Percentiles rank a stretch among this genome's conserved stretches.
Conservation (phyloP, 345 rosid genomes). For the Aethionema arabicum region DNA sequence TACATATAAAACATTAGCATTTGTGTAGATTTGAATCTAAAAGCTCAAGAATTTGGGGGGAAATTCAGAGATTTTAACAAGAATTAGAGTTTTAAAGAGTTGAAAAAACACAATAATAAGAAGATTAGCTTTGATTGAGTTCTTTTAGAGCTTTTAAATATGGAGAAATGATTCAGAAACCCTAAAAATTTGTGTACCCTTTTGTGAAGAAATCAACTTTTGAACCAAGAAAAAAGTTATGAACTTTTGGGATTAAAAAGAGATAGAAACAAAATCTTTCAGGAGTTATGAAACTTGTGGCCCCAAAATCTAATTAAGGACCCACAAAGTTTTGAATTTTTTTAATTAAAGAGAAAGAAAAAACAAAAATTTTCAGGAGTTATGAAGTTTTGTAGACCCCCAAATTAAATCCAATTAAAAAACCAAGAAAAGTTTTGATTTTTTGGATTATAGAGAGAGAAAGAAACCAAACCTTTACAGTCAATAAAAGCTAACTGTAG, state of each 20-base stretch:
- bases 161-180: too few species aligned
- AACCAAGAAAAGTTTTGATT: neutral
- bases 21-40: too few species aligned
- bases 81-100: too few species aligned
- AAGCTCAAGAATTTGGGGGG: too few species aligned
- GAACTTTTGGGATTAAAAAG: slow-evolving; percentile 10
- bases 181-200: too few species aligned
- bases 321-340: neutral
- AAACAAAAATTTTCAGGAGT: slow-evolving; percentile 22
- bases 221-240: too few species aligned
- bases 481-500: slow-evolving; percentile 13
- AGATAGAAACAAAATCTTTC: slow-evolving; percentile 30
- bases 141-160: too few species aligned
- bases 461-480: slow-evolving; percentile 34
- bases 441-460: slow-evolving; percentile 17
- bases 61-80: too few species aligned
- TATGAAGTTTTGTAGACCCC: slow-evolving; percentile 15
- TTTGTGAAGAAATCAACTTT: too few species aligned
- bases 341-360: slow-evolving; percentile 19
- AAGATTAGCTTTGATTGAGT: too few species aligned
- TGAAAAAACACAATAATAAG: too few species aligned
- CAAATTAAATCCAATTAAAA: slow-evolving; percentile 1
- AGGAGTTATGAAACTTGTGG: neutral
- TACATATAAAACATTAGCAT: too few species aligned
- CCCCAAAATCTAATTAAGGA: slow-evolving; percentile 12